phyloP scores from a whole-genome alignment of 2,329 filamentous ascomycete species.

The Biscogniauxia marginata region DNA sequence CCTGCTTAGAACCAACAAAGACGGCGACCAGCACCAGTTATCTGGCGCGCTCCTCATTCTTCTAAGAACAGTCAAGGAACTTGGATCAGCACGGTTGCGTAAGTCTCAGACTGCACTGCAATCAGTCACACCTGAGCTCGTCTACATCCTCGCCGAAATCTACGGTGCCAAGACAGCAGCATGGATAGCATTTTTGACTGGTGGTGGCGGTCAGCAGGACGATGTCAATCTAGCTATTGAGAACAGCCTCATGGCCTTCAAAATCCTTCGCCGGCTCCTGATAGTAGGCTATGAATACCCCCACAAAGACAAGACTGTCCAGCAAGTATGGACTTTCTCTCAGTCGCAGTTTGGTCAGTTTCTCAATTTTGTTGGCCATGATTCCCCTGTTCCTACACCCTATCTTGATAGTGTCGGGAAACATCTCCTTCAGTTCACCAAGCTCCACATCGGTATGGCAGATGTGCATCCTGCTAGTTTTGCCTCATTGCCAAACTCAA shows the following conservation, averaged over 20 bases:
- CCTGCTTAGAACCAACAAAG: slow-evolving; percentile 58
- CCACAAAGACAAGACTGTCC: slow-evolving; percentile 72
- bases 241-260: slow-evolving; percentile 76
- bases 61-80: slow-evolving; percentile 85
- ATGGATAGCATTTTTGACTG: slow-evolving; percentile 64
- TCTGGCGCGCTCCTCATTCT: slow-evolving; percentile 73
- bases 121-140: slow-evolving; percentile 75
- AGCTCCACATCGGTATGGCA: slow-evolving; percentile 86
- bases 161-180: slow-evolving; percentile 71
- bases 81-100: slow-evolving; percentile 75
- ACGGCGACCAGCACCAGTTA: slow-evolving; percentile 64
- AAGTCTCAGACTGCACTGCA: slow-evolving; percentile 76
- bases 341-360: slow-evolving; percentile 77
- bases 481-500: slow-evolving; percentile 73
- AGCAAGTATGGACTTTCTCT: slow-evolving; percentile 77
- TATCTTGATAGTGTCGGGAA: slow-evolving; percentile 71
- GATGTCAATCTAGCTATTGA: slow-evolving; percentile 64
- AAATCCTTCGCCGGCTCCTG: slow-evolving; percentile 75
- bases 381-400: slow-evolving; percentile 50
- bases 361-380: slow-evolving; percentile 59
- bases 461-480: slow-evolving; percentile 79
- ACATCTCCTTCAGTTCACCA: slow-evolving; percentile 85
- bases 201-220: slow-evolving; percentile 56
- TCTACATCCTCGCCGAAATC: slow-evolving; percentile 75
- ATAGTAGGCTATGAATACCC: slow-evolving; percentile 82